phyloP scores from a whole-genome alignment of 192 early-diverging fungal genomes.

The Spinellus fusiger region DNA sequence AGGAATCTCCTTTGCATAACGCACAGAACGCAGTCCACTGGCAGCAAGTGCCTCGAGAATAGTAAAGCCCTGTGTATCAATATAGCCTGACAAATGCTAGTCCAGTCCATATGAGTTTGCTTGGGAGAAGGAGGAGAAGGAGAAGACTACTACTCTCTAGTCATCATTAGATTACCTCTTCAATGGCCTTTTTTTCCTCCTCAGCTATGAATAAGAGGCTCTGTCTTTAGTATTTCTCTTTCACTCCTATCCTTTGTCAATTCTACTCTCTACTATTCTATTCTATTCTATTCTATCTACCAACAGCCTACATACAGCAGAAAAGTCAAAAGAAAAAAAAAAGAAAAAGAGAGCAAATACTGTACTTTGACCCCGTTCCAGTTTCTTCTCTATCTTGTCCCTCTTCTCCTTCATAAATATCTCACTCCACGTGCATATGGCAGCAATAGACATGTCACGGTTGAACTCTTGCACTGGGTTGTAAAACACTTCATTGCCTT shows the following conservation, averaged over 20 bases:
- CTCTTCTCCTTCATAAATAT: slow-evolving; percentile 60
- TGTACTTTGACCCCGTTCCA: slow-evolving; percentile 28
- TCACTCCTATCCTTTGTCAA: background rate
- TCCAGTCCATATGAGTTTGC: background rate
- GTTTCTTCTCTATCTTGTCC: slow-evolving; percentile 50
- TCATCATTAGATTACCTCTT: slow-evolving; percentile 1
- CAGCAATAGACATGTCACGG: slow-evolving; percentile 95
- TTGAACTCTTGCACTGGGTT: slow-evolving; percentile 98
- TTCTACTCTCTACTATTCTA: background rate
- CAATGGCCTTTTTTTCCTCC: background rate
- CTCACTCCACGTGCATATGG: slow-evolving; percentile 88
- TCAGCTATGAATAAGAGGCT: background rate
- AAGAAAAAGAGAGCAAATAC: background rate
- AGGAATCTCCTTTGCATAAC: slow-evolving; percentile 94
- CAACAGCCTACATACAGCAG: background rate
- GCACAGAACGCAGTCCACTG: slow-evolving; percentile 88
- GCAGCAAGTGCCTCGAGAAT: slow-evolving; percentile 94
- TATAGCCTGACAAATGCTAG: slow-evolving; percentile 9
- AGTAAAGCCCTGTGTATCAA: slow-evolving; percentile 35
- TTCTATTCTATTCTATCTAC: background rate
- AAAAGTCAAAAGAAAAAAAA: background rate
- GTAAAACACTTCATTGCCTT: slow-evolving; percentile 94
- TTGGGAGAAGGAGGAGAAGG: too few relatives aligned
- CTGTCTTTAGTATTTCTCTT: background rate
- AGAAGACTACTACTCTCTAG: background rate